Conservation (phyloP, 805 yeast genomes). For the Wickerhamomyces strasburgensis region DNA sequence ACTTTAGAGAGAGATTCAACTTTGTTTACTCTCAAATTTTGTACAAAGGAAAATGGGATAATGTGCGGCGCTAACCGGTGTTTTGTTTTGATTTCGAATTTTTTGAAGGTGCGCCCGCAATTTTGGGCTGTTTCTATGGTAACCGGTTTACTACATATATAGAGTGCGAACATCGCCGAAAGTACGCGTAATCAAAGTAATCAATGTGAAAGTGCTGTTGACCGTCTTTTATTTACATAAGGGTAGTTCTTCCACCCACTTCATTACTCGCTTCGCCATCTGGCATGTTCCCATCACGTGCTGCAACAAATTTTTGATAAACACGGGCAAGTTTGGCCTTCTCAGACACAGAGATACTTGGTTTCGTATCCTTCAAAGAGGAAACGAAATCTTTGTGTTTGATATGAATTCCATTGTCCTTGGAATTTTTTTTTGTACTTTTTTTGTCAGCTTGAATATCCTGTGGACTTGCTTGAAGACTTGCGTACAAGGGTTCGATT, state of each 20-base stretch:
- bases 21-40: conserved; percentile 7
- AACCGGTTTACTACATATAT: too few relatives aligned
- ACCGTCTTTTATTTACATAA: not conserved
- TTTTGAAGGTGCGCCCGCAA: too few relatives aligned
- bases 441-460: not conserved
- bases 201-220: too few relatives aligned
- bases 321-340: conserved; percentile 54
- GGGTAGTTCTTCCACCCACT: conserved; percentile 15
- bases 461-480: conserved; percentile 5
- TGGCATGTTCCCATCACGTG: conserved; percentile 84
- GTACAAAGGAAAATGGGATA: conserved; percentile 2
- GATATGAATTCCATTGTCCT: conserved; percentile 38
- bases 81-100: conserved; percentile 8
- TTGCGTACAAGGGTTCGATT: conserved; percentile 35
- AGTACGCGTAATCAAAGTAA: too few relatives aligned
- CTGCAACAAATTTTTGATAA: conserved; percentile 68
- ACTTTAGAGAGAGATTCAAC: not conserved
- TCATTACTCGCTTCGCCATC: conserved; percentile 61
- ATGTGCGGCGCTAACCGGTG: conserved; percentile 3
- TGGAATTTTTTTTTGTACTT: not conserved
- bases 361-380: conserved; percentile 73
- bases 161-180: too few relatives aligned
- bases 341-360: conserved; percentile 82
- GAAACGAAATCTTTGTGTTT: conserved; percentile 48
- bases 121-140: conserved; percentile 9